Base-by-base conservation (phyloP, 176 grass and related monocot genomes). In the Juncus inflexus region DNA sequence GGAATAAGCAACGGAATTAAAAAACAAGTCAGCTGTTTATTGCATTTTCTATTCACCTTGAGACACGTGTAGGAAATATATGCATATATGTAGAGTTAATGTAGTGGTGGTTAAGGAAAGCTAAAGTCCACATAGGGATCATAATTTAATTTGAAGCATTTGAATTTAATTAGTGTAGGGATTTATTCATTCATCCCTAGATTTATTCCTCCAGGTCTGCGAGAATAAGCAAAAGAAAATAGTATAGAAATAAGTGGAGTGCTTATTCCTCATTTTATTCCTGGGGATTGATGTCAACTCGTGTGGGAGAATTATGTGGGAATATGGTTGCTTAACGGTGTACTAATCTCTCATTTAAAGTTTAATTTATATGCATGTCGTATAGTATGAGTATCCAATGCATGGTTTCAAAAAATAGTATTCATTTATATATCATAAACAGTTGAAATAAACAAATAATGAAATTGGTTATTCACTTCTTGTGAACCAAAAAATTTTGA, bases 71-170 rank as follows among this genome's bases (percentile, higher is more conserved):
- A 47, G 43, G 43, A 47, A 47, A 47, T 47, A 6, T 9, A 47
- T 28, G 19, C 19, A 28, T 28, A 28, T 28, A 28, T 28, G 19
- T 28, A 28, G 19, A 28, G 19, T 28, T 28, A 28, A 28, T 47
- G 75, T 58, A 63, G 43, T 77, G 64, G 62, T 40, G 37, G 75
- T 77, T 69, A 77, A 69, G 75, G 67, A 70, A 70, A 70, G 67
- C 67, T 70, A 70, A 59, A 70, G 67, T 37, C 14, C 57, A 37
- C 67, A 28, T 70, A 43, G 67, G 67, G 67, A 70, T 70, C 67
- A 70, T 59, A 58, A 59, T 70, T 47, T 9, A 47, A 47, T 47
- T 6, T 47, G 4, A 47, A 47, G 43, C 43, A 47, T 47, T 47
- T 28, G 19, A 28, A 28, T 28, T 28, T 28, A 28, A 69, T 28